phyloP scores from a whole-genome alignment of 208 protist species.

The Leishmania gerbilli region DNA sequence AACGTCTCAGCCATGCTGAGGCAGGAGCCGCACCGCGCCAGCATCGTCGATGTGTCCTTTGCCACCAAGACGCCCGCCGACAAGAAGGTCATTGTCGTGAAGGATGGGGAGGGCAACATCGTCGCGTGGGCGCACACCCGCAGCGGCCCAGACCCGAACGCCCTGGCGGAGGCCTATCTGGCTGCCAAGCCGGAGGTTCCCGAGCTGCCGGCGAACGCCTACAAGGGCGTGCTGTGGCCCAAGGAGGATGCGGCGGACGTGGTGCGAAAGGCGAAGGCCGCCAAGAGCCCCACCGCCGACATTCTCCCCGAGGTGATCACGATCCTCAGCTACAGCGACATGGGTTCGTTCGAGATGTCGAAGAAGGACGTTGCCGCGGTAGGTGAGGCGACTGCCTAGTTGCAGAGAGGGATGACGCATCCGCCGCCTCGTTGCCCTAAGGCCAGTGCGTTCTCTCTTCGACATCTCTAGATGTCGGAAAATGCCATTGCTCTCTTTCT shows the following conservation, averaged over 20 bases:
- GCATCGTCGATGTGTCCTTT: conserved; percentile 49
- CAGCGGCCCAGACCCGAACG: conserved; percentile 28
- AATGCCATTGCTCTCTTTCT: background rate
- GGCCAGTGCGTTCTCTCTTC: background rate
- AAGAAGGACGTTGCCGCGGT: conserved; percentile 57
- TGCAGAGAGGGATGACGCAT: background rate
- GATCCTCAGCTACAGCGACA: conserved; percentile 36
- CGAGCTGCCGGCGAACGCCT: conserved; percentile 22
- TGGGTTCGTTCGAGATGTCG: conserved; percentile 50
- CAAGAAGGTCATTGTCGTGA: conserved; percentile 66
- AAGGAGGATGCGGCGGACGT: conserved; percentile 69
- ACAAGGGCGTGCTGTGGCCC: conserved; percentile 55
- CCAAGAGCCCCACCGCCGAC: conserved; percentile 25
- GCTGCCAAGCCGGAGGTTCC: conserved; percentile 30
- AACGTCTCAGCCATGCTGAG: conserved; percentile 67
- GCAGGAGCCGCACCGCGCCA: conserved; percentile 40
- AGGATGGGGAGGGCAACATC: conserved; percentile 20
- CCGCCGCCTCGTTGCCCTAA: background rate
- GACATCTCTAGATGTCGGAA: background rate
- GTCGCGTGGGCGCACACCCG: conserved; percentile 68
- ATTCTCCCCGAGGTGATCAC: conserved; percentile 31
- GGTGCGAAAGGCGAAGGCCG: conserved; percentile 35
- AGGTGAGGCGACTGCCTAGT: conserved; percentile 34
- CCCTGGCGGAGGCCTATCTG: conserved; percentile 34
- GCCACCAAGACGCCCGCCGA: conserved; percentile 37